A percentile compares a stretch with the other conserved stretches of the same genome.
These are phyloP conservation scores for Astrocystis sublimbata DNA, from an alignment of 495 filamentous ascomycete genomes.

Conservation along the genomic window DNA sequence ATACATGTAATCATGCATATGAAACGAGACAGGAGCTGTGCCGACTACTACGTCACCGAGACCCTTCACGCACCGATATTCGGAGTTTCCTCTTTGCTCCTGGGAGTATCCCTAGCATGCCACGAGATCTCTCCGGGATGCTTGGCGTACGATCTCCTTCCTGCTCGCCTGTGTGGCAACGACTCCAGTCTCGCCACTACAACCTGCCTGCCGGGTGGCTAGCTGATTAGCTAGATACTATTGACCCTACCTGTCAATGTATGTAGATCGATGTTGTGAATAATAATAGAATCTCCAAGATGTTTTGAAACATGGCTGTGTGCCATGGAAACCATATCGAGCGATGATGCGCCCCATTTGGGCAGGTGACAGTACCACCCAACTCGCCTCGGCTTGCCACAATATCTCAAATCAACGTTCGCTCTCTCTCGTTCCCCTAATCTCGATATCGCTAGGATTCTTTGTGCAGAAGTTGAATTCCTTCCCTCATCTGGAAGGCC, in stretches of 20 bases:
- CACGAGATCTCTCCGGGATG: constrained; percentile 6
- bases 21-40: constrained; percentile 7
- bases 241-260: background rate
- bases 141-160: constrained; percentile 7
- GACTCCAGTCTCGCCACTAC: background rate
- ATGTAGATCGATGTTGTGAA: constrained; percentile 1
- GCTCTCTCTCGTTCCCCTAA: background rate
- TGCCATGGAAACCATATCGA: constrained; percentile 1
- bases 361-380: constrained; percentile 1
- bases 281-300: constrained; percentile 10
- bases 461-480: background rate
- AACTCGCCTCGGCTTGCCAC: constrained; percentile 9
- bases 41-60: constrained; percentile 7
- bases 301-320: constrained; percentile 14
- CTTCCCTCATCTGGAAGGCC: background rate
- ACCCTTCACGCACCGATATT: background rate
- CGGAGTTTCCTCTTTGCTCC: background rate
- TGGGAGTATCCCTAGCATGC: background rate
- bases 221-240: background rate
- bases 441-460: background rate
- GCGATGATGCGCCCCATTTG: constrained; percentile 4
- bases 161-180: background rate
- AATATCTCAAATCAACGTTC: constrained; percentile 13
- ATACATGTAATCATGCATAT: background rate
- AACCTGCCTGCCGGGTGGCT: background rate